Conservation (phyloP, 768 basidiomycete species). For the Chalciporus piperatus region DNA sequence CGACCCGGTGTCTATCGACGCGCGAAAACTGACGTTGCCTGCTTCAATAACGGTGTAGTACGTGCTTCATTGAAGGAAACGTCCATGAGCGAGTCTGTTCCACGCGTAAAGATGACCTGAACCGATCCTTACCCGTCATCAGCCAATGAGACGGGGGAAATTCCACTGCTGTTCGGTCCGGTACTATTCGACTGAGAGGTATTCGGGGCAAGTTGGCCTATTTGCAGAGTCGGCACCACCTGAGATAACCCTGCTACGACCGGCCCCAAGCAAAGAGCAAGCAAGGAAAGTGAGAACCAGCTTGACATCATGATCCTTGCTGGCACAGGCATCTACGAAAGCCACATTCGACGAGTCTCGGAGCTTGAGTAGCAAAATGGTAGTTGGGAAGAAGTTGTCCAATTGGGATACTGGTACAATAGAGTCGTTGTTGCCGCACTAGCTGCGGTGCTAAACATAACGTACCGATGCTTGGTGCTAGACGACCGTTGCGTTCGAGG, state of each 20-base stretch:
- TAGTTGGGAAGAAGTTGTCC: not conserved
- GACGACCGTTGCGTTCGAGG: too few species aligned
- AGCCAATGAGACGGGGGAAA: conserved; percentile 44
- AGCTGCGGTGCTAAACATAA: too few species aligned
- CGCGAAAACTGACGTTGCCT: conserved; percentile 64
- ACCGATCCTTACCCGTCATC: conserved; percentile 47
- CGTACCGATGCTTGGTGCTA: too few species aligned
- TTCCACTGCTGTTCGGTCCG: conserved; percentile 36
- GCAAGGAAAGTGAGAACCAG: conserved; percentile 12
- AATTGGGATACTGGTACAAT: not conserved
- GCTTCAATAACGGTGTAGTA: conserved; percentile 62
- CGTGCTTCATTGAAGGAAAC: conserved; percentile 46
- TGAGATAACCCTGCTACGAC: conserved; percentile 3
- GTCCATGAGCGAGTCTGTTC: conserved; percentile 4
- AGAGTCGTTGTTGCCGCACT: too few species aligned
- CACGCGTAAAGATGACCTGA: conserved; percentile 7
- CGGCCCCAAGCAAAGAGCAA: conserved; percentile 11
- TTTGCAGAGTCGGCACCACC: conserved; percentile 12
- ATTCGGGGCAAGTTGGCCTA: conserved; percentile 9
- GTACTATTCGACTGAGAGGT: conserved; percentile 12
- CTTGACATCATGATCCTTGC: conserved; percentile 18
- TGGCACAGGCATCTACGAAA: conserved; percentile 8
- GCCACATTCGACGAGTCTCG: conserved; percentile 19
- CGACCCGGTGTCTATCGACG: conserved; percentile 73
- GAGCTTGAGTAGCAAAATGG: not conserved